phyloP scores from a whole-genome alignment of 2,329 filamentous ascomycete genomes.

The Pezicula rhizophila region DNA sequence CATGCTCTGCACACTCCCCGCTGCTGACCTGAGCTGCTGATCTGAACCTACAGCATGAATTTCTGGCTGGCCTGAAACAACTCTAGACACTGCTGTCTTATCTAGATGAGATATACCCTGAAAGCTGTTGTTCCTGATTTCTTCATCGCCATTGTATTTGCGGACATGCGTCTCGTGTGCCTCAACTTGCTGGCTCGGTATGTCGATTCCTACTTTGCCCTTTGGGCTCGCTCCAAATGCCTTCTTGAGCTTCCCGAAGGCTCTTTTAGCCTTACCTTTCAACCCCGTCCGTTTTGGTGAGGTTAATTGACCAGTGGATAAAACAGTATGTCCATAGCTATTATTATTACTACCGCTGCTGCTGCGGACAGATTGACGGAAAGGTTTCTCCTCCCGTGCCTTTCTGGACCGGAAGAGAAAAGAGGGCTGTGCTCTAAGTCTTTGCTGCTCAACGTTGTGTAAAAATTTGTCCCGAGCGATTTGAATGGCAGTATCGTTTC shows the following conservation, averaged over 20 bases:
- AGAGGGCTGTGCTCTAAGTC: slow-evolving; percentile 23
- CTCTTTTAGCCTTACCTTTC: slow-evolving; percentile 50
- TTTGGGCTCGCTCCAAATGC: slow-evolving; percentile 43
- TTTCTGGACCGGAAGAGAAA: not conserved
- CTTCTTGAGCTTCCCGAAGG: slow-evolving; percentile 54
- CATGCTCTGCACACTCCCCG: slow-evolving; percentile 49
- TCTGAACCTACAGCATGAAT: slow-evolving; percentile 41
- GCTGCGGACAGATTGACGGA: slow-evolving; percentile 45
- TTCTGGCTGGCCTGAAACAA: slow-evolving; percentile 43
- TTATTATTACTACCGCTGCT: slow-evolving; percentile 30
- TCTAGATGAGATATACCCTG: slow-evolving; percentile 31
- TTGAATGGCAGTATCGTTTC: slow-evolving; percentile 31
- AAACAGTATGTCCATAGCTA: slow-evolving; percentile 27
- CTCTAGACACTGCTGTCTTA: slow-evolving; percentile 40
- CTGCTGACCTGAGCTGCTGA: slow-evolving; percentile 43
- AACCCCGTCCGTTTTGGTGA: slow-evolving; percentile 31
- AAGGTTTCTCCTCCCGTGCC: slow-evolving; percentile 23
- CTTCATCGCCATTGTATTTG: slow-evolving; percentile 17
- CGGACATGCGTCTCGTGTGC: slow-evolving; percentile 30
- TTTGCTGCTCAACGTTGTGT: slow-evolving; percentile 29
- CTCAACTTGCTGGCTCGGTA: slow-evolving; percentile 49
- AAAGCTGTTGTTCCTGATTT: slow-evolving; percentile 26
- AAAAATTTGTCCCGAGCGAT: slow-evolving; percentile 32
- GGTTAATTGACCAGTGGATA: slow-evolving; percentile 16
- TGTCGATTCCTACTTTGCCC: slow-evolving; percentile 17